phyloP scores from a whole-genome alignment of 345 rosid species.

The Punica granatum region DNA sequence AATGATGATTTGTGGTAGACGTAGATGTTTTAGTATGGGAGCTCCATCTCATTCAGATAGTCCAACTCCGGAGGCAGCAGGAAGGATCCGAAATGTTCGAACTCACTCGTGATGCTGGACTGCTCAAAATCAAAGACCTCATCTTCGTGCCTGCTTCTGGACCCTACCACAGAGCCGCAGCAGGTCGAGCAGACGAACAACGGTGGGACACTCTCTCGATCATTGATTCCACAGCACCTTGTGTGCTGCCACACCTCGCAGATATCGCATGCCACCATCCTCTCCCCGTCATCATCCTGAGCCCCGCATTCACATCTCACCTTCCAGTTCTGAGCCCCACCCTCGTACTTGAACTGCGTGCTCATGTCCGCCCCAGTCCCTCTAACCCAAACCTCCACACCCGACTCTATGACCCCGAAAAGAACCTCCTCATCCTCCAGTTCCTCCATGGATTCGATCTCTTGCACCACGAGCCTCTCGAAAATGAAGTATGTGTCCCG shows the following conservation, averaged over 20 bases:
- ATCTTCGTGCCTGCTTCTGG: conserved; percentile 22
- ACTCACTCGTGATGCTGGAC: not conserved
- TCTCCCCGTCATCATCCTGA: conserved; percentile 82
- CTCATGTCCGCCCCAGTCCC: conserved; percentile 44
- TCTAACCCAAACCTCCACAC: conserved; percentile 38
- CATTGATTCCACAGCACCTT: conserved; percentile 64
- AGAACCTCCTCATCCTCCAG: conserved; percentile 38
- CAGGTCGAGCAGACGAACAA: conserved; percentile 64
- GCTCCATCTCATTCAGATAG: not conserved
- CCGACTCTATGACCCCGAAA: conserved; percentile 42
- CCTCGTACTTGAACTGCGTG: conserved; percentile 40
- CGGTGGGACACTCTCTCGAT: conserved; percentile 58
- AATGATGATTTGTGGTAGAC: not conserved
- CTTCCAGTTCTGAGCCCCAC: conserved; percentile 72
- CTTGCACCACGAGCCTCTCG: conserved; percentile 41
- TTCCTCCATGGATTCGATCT: conserved; percentile 39
- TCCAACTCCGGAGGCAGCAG: conserved; percentile 10
- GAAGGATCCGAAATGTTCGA: conserved; percentile 6
- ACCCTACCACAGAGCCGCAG: conserved; percentile 40
- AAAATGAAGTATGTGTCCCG: conserved; percentile 65
- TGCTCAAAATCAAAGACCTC: conserved; percentile 7
- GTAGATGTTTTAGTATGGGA: conserved; percentile 4
- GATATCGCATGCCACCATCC: conserved; percentile 80
- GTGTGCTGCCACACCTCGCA: conserved; percentile 96
- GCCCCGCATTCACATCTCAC: conserved; percentile 74